A percentile compares a stretch with the other conserved stretches of the same genome.
phyloP scores from a whole-genome alignment of 169 alveolate genomes.

The Plasmodium vinckei region DNA sequence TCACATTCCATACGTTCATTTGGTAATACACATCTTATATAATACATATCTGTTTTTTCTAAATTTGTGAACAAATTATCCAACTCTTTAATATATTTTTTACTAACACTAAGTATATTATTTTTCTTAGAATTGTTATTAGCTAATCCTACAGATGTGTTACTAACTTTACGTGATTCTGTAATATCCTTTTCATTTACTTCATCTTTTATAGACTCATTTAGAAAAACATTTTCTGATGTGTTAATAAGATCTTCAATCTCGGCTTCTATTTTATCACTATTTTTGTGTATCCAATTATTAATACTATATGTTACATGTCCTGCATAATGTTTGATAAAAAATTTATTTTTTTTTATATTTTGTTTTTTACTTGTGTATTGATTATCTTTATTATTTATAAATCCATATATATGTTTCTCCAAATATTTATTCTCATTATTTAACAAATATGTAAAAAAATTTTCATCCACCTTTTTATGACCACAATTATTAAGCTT shows the following conservation, averaged over 20 bases:
- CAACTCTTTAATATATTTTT: constrained; percentile 77
- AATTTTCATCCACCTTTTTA: constrained; percentile 54
- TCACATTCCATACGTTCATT: constrained; percentile 75
- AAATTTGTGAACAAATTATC: constrained; percentile 77
- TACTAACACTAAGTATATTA: constrained; percentile 79
- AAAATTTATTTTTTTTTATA: constrained; percentile 38
- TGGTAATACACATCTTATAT: constrained; percentile 80
- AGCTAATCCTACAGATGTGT: constrained; percentile 20
- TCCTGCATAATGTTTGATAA: constrained; percentile 91
- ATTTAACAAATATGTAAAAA: constrained; percentile 32
- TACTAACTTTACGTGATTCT: neutral
- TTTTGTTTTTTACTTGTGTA: constrained; percentile 38
- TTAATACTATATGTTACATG: constrained; percentile 85
- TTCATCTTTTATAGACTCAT: neutral
- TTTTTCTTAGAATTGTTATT: constrained; percentile 33
- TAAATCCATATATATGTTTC: constrained; percentile 36
- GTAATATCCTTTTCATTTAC: neutral
- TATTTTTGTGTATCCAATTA: constrained; percentile 89
- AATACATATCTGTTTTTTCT: constrained; percentile 77
- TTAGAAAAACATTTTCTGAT: constrained; percentile 74
- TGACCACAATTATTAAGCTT: constrained; percentile 46
- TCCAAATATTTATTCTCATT: constrained; percentile 31
- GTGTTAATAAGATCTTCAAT: constrained; percentile 77
- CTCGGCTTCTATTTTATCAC: constrained; percentile 86
- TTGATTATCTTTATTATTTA: constrained; percentile 17